These are phyloP conservation scores for Logfia minima DNA, from an alignment of 129 eudicot species.

Conservation along the genomic window DNA sequence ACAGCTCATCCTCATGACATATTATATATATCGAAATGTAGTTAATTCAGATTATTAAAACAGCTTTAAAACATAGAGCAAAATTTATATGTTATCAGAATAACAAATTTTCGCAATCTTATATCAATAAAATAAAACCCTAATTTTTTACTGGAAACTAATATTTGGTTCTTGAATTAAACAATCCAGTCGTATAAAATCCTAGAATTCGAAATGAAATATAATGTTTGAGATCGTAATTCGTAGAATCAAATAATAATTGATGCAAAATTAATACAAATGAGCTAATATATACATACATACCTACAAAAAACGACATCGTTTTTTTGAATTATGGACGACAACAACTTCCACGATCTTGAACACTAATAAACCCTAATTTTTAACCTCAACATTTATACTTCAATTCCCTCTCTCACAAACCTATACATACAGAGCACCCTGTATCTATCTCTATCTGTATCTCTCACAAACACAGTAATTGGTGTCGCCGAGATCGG, in stretches of 20 bases:
- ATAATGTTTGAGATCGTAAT: not conserved
- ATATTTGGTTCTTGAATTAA: not conserved
- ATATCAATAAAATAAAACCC: conserved; percentile 4
- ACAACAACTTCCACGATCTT: conserved; percentile 27
- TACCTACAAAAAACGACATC: conserved; percentile 24
- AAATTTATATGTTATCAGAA: conserved; percentile 7
- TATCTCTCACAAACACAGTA: not conserved
- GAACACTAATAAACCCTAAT: conserved; percentile 18
- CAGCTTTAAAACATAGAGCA: not conserved
- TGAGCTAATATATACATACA: not conserved
- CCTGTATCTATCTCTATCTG: not conserved
- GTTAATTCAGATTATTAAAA: conserved; percentile 7
- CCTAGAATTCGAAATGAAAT: conserved; percentile 1
- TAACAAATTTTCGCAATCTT: not conserved
- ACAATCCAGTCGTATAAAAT: conserved; percentile 1
- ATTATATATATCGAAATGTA: not conserved
- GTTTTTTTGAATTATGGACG: conserved; percentile 8
- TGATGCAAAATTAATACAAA: not conserved
- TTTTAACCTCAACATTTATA: not conserved
- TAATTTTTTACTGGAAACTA: conserved; percentile 11
- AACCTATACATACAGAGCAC: not conserved
- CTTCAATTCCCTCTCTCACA: conserved; percentile 1
- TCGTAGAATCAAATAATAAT: not conserved
- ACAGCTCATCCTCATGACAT: not conserved
- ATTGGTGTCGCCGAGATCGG: not conserved